Conservation (phyloP, 2,329 filamentous ascomycete genomes). For the Trichoderma aggressivum region DNA sequence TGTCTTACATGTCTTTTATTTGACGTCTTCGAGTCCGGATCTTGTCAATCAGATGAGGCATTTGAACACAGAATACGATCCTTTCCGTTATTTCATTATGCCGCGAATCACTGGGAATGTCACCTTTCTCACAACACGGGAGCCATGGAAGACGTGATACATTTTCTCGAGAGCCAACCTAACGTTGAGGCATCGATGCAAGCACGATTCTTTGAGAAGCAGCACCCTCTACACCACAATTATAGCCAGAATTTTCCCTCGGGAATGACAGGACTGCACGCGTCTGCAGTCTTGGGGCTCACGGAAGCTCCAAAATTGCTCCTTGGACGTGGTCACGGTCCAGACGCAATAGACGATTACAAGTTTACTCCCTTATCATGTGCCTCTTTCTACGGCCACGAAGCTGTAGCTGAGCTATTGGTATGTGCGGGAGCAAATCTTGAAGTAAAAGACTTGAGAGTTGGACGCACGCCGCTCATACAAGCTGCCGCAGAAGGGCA, state of each 20-base stretch:
- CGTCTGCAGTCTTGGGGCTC: background rate
- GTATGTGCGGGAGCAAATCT: background rate
- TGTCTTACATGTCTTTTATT: background rate
- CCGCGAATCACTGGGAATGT: background rate
- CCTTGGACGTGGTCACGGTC: background rate
- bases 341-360: background rate
- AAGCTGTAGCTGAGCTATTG: background rate
- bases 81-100: background rate
- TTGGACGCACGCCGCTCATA: rapidly evolving
- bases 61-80: background rate
- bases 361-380: rapidly evolving
- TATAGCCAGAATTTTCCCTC: background rate
- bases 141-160: rapidly evolving
- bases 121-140: background rate
- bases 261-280: background rate
- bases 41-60: background rate
- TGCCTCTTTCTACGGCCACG: background rate
- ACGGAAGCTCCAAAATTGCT: background rate
- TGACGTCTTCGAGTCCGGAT: background rate
- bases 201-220: rapidly evolving
- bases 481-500: rapidly evolving
- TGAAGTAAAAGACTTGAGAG: background rate
- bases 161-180: background rate
- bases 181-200: background rate
- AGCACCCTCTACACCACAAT: background rate